Conservation (phyloP, 2,329 filamentous ascomycete species). For the Fusarium transvaalense region DNA sequence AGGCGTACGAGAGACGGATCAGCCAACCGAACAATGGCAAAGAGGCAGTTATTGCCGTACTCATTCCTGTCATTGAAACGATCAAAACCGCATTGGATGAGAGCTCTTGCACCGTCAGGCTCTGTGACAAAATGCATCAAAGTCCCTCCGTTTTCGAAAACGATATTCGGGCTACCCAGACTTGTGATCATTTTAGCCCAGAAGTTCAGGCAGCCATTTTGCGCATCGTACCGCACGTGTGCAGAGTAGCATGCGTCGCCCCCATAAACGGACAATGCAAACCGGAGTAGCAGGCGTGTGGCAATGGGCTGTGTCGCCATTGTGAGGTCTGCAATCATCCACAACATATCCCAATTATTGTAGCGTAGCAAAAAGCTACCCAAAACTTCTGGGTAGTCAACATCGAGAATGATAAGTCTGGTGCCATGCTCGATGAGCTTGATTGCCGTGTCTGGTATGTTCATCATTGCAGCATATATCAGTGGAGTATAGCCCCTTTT, state of each 20-base stretch:
- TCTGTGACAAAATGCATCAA: neutral
- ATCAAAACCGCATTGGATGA: neutral
- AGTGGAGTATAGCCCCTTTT: neutral
- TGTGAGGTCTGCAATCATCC: neutral
- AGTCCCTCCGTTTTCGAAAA: neutral
- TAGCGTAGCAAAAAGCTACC: rapidly evolving
- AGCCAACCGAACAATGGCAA: neutral
- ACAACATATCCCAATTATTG: neutral
- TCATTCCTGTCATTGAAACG: neutral
- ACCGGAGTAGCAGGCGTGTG: neutral
- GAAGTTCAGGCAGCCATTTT: neutral
- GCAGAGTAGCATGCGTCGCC: neutral
- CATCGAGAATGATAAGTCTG: neutral
- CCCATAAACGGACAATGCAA: rapidly evolving
- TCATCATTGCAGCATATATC: neutral
- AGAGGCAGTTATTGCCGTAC: neutral
- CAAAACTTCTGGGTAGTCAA: neutral
- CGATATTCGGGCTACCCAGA: neutral
- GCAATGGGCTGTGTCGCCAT: neutral
- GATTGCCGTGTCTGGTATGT: neutral
- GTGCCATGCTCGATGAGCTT: neutral
- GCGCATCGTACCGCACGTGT: neutral
- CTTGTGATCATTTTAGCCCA: neutral
- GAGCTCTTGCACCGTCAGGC: neutral
- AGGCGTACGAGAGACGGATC: neutral